Evolutionary conservation across 306 rosid species (phyloP), one percentile per base, ranked within the genome.

Genomic region (Acacia confusa): DNA sequence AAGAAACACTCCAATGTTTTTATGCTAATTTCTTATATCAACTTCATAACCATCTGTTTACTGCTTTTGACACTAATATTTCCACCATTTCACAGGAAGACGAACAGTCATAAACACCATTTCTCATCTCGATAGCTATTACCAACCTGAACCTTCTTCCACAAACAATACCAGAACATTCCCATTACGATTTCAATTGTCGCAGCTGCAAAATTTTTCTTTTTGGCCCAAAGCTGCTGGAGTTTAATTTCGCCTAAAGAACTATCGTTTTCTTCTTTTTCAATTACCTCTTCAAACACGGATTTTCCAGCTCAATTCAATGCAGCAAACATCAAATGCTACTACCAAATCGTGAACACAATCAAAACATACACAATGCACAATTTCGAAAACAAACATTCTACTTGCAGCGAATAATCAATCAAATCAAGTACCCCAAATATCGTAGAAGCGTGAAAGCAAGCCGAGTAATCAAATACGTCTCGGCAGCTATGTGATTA

Each of bases 371-470:
- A 20, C 32, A 74, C 13, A 53, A 74, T 20, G 12, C 66, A 53
- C 10, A 52, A n/a, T 52, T 27, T 72, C 43, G 1, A n/a, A 69
- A 32, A 28, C 53, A 82, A 25, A 20, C 17, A 66, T 68, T 53
- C 58, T 43, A 44, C n/a, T 40, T 32, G 57, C 5, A 10, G 27
- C 25, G 6, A 66, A 16, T 9, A 43, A 72, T 45, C 12, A 22
- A 47, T 7, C 27, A 38, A 58, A 50, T 2, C 7, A 30, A 34
- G 65, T 80, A 92, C 98, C 98, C 98, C 83, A 95, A 94, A 83
- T 85, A 95, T 30, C 68, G 92, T 55, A 95, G 97, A 67, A 95
- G 98, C 68, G 89, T 92, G 90, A 95, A 84, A 80, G 86, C 66
- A 78, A 95, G 90, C 3, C 90, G 81, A 81, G 95, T 91, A 58